A percentile compares a stretch with the other conserved stretches of the same genome.
Conservation (phyloP, 2,329 filamentous ascomycete species). For the Penicillium sp. region DNA sequence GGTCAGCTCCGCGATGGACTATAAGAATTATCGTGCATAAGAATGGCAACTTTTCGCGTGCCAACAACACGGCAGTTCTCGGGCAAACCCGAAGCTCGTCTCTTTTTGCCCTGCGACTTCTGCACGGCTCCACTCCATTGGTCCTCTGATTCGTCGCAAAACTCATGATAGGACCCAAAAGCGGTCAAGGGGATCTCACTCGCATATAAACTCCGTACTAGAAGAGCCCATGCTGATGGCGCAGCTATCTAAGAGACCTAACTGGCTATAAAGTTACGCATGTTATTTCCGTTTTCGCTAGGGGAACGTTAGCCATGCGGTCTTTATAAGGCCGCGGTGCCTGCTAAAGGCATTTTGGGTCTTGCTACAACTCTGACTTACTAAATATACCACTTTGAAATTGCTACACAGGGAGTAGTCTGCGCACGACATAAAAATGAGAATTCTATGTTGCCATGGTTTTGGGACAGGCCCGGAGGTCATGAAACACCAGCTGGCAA, state of each 20-base stretch:
- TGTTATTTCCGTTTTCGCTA: background rate
- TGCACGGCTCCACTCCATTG: background rate
- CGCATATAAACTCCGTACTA: too few relatives aligned
- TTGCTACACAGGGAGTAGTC: background rate
- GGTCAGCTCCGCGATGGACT: too few relatives aligned
- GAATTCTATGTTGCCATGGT: conserved; percentile 28
- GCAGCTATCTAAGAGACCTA: background rate
- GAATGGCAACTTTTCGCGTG: too few relatives aligned
- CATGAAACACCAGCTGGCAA: conserved; percentile 11
- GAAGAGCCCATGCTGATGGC: too few relatives aligned
- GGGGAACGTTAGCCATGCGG: too few relatives aligned
- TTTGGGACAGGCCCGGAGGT: conserved; percentile 19
- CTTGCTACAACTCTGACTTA: too few relatives aligned
- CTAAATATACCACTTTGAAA: background rate
- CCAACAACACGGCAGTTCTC: background rate
- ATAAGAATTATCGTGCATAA: too few relatives aligned
- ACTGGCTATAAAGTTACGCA: background rate
- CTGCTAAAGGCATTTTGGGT: too few relatives aligned
- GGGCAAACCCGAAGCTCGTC: background rate
- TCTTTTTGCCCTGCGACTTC: background rate
- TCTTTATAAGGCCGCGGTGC: too few relatives aligned
- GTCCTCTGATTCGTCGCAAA: background rate
- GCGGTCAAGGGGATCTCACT: background rate
- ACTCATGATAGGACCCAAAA: background rate
- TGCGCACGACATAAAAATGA: conserved; percentile 3